Conservation (phyloP, 768 basidiomycete genomes). For the Jaapia argillacea region DNA sequence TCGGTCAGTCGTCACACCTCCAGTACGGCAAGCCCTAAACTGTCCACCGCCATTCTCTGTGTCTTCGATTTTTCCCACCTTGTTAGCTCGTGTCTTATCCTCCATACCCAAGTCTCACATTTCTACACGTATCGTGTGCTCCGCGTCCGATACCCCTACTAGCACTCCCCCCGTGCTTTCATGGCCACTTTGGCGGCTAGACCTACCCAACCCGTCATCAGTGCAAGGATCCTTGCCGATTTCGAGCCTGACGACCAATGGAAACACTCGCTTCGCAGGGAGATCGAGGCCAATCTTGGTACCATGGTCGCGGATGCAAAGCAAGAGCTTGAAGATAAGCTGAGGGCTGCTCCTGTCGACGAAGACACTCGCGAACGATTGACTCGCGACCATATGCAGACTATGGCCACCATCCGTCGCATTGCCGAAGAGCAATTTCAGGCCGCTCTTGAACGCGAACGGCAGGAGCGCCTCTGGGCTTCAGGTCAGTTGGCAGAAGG, state of each 20-base stretch:
- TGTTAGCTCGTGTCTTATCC: neutral
- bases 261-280: conserved; percentile 35
- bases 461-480: conserved; percentile 39
- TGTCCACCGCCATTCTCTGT: neutral
- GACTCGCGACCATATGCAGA: conserved; percentile 25
- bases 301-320: conserved; percentile 50
- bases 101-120: neutral
- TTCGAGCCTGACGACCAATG: conserved; percentile 46
- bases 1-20: neutral
- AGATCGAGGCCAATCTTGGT: conserved; percentile 38
- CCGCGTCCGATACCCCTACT: neutral
- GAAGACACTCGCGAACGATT: conserved; percentile 25
- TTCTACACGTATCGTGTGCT: neutral
- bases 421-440: conserved; percentile 38
- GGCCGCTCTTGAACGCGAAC: conserved; percentile 34
- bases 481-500: conserved; percentile 24
- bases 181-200: conserved; percentile 17
- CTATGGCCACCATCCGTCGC: conserved; percentile 33
- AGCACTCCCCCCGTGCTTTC: conserved; percentile 7
- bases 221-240: conserved; percentile 12
- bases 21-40: neutral
- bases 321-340: conserved; percentile 40
- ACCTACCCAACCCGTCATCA: conserved; percentile 7
- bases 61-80: neutral
- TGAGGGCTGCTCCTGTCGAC: conserved; percentile 30